Evolutionary conservation across 371 early-diverging fungal species (phyloP).

Genomic region (Mortierella sp.): DNA sequence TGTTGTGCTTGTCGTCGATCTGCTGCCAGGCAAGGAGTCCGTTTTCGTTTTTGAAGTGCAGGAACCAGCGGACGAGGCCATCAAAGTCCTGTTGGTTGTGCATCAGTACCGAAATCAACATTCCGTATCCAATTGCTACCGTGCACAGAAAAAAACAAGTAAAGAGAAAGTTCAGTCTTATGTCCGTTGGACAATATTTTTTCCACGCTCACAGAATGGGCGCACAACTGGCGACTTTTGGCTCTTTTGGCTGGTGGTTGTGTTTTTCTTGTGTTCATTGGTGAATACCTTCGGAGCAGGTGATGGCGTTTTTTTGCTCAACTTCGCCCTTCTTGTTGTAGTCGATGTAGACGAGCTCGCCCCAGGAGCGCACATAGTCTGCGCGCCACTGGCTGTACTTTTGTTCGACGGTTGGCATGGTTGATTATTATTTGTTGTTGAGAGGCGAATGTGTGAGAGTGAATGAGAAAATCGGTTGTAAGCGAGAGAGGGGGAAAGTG

Average conservation of each 20-base stretch:
- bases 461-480: background rate
- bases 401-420: constrained; percentile 48
- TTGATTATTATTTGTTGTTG: background rate
- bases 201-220: background rate
- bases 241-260: background rate
- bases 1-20: constrained; percentile 62
- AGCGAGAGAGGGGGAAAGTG: background rate
- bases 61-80: constrained; percentile 69
- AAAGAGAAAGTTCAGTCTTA: background rate
- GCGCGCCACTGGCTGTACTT: constrained; percentile 48
- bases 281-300: constrained; percentile 54
- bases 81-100: constrained; percentile 73
- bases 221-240: background rate
- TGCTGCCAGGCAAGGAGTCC: constrained; percentile 80
- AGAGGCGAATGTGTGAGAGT: no score
- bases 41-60: constrained; percentile 65
- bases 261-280: background rate
- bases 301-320: constrained; percentile 54
- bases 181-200: background rate
- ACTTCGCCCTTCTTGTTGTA: constrained; percentile 57
- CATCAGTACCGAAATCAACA: constrained; percentile 72
- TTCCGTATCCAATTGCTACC: constrained; percentile 67
- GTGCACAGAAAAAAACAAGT: no score
- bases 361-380: constrained; percentile 48
- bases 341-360: constrained; percentile 51